Evolutionary conservation across 306 rosid genomes (phyloP).

Genomic region (Astragalus membranaceus): DNA sequence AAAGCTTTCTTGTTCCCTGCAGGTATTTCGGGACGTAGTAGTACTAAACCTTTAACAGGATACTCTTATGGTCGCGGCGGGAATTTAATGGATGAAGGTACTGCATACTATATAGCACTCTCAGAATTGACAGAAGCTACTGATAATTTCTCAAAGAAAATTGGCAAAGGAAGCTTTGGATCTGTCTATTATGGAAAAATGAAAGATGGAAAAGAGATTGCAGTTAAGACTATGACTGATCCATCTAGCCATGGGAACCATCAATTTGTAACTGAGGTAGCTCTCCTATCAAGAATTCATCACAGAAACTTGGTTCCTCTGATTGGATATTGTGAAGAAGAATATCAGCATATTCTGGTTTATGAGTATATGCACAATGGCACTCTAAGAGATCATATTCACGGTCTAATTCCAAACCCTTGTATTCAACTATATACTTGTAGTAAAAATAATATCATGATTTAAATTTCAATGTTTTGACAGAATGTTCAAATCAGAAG

Average conservation of each 20-base stretch:
- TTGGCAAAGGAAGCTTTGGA: constrained; percentile 96
- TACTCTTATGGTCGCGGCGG: constrained; percentile 52
- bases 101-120: constrained; percentile 65
- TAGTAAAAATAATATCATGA: background rate
- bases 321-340: constrained; percentile 94
- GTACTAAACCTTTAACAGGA: constrained; percentile 54
- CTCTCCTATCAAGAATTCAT: constrained; percentile 85
- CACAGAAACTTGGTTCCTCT: constrained; percentile 97
- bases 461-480: constrained; percentile 18
- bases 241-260: constrained; percentile 67
- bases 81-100: constrained; percentile 73
- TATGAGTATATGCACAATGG: constrained; percentile 98
- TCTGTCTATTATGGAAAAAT: constrained; percentile 88
- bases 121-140: constrained; percentile 83
- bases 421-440: constrained; percentile 7
- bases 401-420: constrained; percentile 43
- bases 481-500: constrained; percentile 52
- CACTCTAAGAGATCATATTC: constrained; percentile 80
- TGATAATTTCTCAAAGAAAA: constrained; percentile 56
- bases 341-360: constrained; percentile 71
- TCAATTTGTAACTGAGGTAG: constrained; percentile 87
- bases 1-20: constrained; percentile 20
- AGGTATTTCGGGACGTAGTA: constrained; percentile 57
- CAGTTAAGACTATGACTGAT: constrained; percentile 93
- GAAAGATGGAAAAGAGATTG: constrained; percentile 95